Base-by-base conservation (phyloP, 495 filamentous ascomycete genomes). In the Talaromyces adpressus region DNA sequence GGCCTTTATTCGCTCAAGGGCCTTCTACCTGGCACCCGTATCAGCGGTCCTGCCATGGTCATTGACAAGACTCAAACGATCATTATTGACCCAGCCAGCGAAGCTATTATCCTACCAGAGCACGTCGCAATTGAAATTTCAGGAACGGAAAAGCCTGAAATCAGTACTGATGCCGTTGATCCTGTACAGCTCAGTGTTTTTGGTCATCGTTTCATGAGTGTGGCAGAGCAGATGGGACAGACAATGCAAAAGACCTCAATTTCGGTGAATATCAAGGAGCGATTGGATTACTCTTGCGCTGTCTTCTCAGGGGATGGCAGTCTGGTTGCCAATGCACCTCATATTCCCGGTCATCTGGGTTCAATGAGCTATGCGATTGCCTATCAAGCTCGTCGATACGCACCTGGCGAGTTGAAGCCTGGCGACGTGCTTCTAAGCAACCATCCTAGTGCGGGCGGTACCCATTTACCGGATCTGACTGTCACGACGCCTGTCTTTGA, bases 41-140 rank as follows among this genome's bases (percentile, higher is more conserved):
- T 98, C 27, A 77, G 82, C 52, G 94, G 94, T 1, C 94, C 94
- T 11, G 94, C 94, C 0, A 89, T 98, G 64, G 81, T 98, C 62
- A 95, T 94, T 12, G 94, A 98, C 71, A 88, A 92, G 32, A 98
- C 94, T 2, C 94, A 98, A 72, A 98, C 94, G 0, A 92, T 98
- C 62, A 91, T 98, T 2, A 85, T 98, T 18, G 90, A 90, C 0
- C 94, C 94, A 2, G 85, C 84, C 18, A 84, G 92, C 4, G 84
- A 87, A 11, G 77, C 77, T 1, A 73, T 72, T 34, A 65, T 78
- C 11, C 67, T 79, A 14, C 76, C 77, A 51, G 78, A 76, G 1
- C 78, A 76, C 63, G 74, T 79, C 57, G 74, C 81, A 20, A 82
- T 83, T 61, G 83, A 85, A 56, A 70, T 73, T 30, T 78, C 84